Conservation (phyloP, 306 rosid species). For the Cotoneaster glaucophyllus region DNA sequence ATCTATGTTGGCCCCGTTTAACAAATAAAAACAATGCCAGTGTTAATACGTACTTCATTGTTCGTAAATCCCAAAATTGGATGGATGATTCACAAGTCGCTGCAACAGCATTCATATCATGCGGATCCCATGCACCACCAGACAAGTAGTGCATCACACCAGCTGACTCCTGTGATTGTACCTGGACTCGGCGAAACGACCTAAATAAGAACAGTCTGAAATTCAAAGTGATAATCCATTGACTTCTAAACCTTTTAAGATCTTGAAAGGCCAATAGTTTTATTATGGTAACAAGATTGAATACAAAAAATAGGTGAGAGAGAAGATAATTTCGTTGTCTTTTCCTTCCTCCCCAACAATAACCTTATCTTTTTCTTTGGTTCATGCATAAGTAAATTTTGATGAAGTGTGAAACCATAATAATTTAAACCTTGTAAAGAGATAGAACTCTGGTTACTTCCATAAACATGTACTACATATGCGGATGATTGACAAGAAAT, state of each 20-base stretch:
- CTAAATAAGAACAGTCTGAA: conserved; percentile 21
- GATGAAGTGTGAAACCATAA: background rate
- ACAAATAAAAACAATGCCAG: background rate
- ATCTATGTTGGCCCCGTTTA: background rate
- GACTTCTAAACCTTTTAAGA: background rate
- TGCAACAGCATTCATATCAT: conserved; percentile 79
- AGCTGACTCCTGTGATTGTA: conserved; percentile 81
- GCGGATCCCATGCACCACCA: conserved; percentile 99
- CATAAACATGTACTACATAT: background rate
- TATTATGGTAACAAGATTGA: background rate
- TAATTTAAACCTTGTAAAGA: background rate
- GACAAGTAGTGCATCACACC: conserved; percentile 75
- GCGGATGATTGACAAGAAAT: background rate
- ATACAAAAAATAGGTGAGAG: background rate
- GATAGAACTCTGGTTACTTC: background rate
- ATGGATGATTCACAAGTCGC: conserved; percentile 76
- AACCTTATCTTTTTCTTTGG: background rate
- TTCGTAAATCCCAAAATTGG: conserved; percentile 90
- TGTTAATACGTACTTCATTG: conserved; percentile 67
- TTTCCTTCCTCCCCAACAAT: background rate
- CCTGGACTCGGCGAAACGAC: conserved; percentile 34
- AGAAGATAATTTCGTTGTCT: background rate
- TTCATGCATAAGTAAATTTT: background rate
- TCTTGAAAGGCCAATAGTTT: background rate
- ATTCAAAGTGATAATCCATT: background rate